Conservation (phyloP, 371 early-diverging fungal genomes). For the Coemansia sp. region DNA sequence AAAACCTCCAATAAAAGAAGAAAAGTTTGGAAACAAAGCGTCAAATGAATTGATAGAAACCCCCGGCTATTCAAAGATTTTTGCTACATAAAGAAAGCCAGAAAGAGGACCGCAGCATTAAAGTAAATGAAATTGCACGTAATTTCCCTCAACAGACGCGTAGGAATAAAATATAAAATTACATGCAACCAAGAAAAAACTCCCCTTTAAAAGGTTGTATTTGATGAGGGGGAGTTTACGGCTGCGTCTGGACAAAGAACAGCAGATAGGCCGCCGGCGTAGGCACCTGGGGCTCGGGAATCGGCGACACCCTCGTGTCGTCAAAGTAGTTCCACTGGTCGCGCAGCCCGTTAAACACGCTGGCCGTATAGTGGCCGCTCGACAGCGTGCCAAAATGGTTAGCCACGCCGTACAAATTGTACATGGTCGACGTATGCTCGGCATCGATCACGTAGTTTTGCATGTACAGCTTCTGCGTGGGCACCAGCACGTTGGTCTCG, state of each 20-base stretch:
- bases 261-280: slow-evolving; percentile 63
- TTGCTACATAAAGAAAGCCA: too few relatives aligned
- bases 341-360: slow-evolving; percentile 73
- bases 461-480: slow-evolving; percentile 62
- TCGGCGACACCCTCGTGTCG: slow-evolving; percentile 78
- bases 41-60: too few relatives aligned
- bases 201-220: too few relatives aligned
- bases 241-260: slow-evolving; percentile 58
- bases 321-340: slow-evolving; percentile 92
- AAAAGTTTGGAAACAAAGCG: too few relatives aligned
- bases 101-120: too few relatives aligned
- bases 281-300: slow-evolving; percentile 64
- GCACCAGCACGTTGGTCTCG: slow-evolving; percentile 83
- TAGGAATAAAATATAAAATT: too few relatives aligned
- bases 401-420: slow-evolving; percentile 91
- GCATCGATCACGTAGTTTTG: slow-evolving; percentile 37
- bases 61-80: too few relatives aligned
- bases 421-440: slow-evolving; percentile 49
- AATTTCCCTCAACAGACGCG: too few relatives aligned
- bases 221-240: neutral
- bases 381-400: slow-evolving; percentile 91
- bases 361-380: slow-evolving; percentile 95
- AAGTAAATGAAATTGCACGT: too few relatives aligned
- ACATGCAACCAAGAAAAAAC: too few relatives aligned
- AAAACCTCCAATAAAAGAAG: too few relatives aligned